Evolutionary conservation across 345 rosid species (phyloP), one percentile per base, ranked within the genome.

Genomic region (Euclidium syriacum): DNA sequence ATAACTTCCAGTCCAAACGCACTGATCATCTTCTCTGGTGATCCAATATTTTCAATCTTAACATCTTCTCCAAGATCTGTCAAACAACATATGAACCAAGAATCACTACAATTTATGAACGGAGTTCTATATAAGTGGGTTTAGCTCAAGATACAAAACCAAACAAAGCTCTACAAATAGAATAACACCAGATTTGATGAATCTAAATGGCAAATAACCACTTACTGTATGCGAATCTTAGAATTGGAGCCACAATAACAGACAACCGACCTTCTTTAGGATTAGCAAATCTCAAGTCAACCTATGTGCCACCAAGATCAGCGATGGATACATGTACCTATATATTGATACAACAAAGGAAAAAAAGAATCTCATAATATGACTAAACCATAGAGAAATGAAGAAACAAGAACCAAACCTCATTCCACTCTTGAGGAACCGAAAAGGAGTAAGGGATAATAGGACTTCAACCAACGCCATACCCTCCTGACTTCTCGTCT

Each of bases 381-480:
- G 24, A 36, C 9, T 9, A 55, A 69, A 25, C 25, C 23, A 17
- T 7, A 5, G 8, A 16, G 0, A 20, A 30, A 18, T 0, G 3
- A 23, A 29, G 22, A 56, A 0, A 20, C 6, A 17, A 38, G 46
- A 8, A 43, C 3, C 3, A 5, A 64, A 91, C 98, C 98, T 91
- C 96, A 43, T 81, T 88, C 96, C 96, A 91, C 15, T 73, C 88
- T 72, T 74, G 79, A 56, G 96, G 88, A 60, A 88, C 90, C 1
- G 80, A 70, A 61, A 91, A 91, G 38, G 55, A 6, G 44, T 91
- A 91, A 56, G 98, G 98, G 67, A 86, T 88, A 33, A 91, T 91
- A 22, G 98, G 96, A 83, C 95, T 86, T 96, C 98, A 91, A 43
- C 98, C 98, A 30, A 88, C 96, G 16, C 98, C 98, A 69, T 88